A percentile compares a stretch with the other conserved stretches of the same genome.
Conservation (phyloP, 208 protist species). For the Leishmania tarentolae region DNA sequence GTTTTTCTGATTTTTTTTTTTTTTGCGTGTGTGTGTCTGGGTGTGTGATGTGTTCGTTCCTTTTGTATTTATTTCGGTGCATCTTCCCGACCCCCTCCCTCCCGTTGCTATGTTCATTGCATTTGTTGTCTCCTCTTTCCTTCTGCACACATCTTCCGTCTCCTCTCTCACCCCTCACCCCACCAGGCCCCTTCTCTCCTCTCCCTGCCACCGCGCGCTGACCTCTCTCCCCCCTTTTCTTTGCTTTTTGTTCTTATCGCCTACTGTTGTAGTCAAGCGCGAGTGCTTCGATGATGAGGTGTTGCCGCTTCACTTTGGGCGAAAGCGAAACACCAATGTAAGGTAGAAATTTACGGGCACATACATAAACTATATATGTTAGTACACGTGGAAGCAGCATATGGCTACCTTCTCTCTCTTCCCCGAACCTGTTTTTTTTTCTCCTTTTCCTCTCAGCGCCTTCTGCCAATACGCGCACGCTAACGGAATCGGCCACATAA, state of each 20-base stretch:
- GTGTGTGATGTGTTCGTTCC: background rate
- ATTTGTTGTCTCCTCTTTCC: background rate
- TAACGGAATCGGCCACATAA: background rate
- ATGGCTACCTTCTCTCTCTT: background rate
- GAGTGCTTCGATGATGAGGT: background rate
- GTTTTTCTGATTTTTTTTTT: background rate
- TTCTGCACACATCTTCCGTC: background rate
- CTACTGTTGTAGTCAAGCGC: background rate
- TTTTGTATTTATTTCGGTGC: too few species aligned
- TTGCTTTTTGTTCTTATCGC: background rate
- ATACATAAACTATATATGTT: too few species aligned
- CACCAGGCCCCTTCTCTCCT: too few species aligned
- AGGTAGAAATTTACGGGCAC: background rate
- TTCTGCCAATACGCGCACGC: background rate
- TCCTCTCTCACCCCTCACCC: background rate
- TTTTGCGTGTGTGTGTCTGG: background rate
- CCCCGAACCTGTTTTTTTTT: background rate
- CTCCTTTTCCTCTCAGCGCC: background rate
- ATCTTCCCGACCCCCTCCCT: too few species aligned
- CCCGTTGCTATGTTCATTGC: background rate
- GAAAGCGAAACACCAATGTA: too few species aligned
- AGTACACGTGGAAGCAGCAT: background rate
- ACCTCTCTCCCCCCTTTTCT: background rate
- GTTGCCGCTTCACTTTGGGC: background rate
- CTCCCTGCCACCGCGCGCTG: background rate